Conservation (phyloP, 768 basidiomycete species). For the Pilatotrama ljubarskyi region DNA sequence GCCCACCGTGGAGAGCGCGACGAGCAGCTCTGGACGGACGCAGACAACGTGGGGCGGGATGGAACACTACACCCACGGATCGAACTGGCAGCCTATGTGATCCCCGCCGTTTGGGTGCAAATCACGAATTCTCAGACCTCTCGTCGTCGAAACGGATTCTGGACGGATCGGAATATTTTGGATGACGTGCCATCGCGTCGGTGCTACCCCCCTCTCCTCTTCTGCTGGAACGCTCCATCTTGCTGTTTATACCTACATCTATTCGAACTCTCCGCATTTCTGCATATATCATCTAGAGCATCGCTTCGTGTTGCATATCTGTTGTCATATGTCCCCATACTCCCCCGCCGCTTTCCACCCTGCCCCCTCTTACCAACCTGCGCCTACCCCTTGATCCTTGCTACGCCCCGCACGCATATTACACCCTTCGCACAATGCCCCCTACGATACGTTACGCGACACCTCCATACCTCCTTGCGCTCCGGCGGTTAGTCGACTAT, state of each 20-base stretch:
- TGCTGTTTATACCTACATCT: conserved; percentile 22
- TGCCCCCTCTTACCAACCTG: not conserved
- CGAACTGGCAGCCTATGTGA: conserved; percentile 11
- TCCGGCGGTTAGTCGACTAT: conserved; percentile 15
- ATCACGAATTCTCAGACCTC: not conserved
- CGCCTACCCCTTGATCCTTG: not conserved
- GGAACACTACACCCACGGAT: conserved; percentile 33
- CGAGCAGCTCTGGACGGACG: conserved; percentile 50
- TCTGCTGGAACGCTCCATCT: conserved; percentile 4
- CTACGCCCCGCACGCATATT: not conserved
- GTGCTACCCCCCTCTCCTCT: not conserved
- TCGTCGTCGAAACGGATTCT: not conserved
- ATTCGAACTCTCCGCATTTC: conserved; percentile 7
- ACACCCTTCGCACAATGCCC: conserved; percentile 5
- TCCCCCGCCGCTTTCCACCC: not conserved
- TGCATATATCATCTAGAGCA: conserved; percentile 15
- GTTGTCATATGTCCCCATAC: not conserved
- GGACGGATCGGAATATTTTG: conserved; percentile 3
- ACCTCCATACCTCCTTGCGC: conserved; percentile 17
- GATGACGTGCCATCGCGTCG: not conserved
- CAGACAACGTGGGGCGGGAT: conserved; percentile 50
- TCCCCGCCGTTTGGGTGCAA: not conserved
- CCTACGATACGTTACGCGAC: conserved; percentile 24
- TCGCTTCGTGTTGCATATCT: conserved; percentile 17
- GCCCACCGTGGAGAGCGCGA: conserved; percentile 55